Conservation (phyloP, 805 yeast genomes). For the Yamadazyma nakazawae region DNA sequence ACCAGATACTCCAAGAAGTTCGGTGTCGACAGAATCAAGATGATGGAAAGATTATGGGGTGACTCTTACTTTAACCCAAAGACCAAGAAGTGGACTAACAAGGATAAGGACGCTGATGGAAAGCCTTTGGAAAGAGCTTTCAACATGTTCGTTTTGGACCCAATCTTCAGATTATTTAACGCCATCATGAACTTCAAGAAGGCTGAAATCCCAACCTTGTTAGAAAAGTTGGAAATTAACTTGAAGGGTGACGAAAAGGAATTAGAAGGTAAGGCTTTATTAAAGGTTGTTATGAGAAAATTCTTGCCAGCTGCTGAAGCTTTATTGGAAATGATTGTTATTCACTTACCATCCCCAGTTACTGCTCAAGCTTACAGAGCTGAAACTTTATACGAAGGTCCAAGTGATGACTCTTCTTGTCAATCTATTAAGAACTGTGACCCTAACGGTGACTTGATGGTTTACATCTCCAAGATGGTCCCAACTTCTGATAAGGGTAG, state of each 20-base stretch:
- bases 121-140: constrained; percentile 96
- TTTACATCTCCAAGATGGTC: constrained; percentile 99
- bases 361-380: constrained; percentile 99
- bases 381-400: constrained; percentile 98
- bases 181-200: constrained; percentile 99
- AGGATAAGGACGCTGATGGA: constrained; percentile 93
- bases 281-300: constrained; percentile 98
- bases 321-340: constrained; percentile 95
- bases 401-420: constrained; percentile 87
- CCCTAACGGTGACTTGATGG: constrained; percentile 96
- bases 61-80: constrained; percentile 99
- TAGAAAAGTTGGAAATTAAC: constrained; percentile 89
- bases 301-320: constrained; percentile 99
- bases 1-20: constrained; percentile 97
- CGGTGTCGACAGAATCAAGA: constrained; percentile 96
- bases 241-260: constrained; percentile 97
- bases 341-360: constrained; percentile 99
- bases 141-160: constrained; percentile 98
- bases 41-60: constrained; percentile 99
- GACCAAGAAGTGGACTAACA: constrained; percentile 99
- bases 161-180: constrained; percentile 95
- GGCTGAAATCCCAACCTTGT: constrained; percentile 88
- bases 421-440: constrained; percentile 96
- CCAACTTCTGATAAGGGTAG: constrained; percentile 99
- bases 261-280: constrained; percentile 96